Evolutionary conservation across 768 basidiomycete genomes (phyloP).

Genomic region (Calvatia gigantea): DNA sequence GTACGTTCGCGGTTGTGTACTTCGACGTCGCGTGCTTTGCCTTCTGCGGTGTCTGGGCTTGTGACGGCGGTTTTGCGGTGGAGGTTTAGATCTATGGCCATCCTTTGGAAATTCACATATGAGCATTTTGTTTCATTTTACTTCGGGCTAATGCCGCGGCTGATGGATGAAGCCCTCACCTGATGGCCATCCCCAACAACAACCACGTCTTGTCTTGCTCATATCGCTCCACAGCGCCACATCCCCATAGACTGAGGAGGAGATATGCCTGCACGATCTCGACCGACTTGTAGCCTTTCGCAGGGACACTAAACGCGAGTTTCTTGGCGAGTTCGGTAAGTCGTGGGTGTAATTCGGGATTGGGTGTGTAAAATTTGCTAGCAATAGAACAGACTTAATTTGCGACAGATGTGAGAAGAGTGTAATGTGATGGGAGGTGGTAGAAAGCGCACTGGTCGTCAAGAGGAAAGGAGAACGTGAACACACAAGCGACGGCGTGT

Average conservation of each 20-base stretch:
- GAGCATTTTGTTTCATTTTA: neutral
- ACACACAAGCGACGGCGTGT: constrained; percentile 91
- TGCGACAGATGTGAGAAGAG: constrained; percentile 2
- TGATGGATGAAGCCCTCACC: too few relatives aligned
- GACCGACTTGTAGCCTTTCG: constrained; percentile 86
- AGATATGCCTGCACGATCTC: constrained; percentile 96
- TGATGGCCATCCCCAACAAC: constrained; percentile 80
- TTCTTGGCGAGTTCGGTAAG: constrained; percentile 82
- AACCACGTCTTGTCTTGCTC: constrained; percentile 97
- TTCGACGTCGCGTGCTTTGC: constrained; percentile 73
- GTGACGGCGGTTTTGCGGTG: constrained; percentile 76
- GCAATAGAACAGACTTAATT: constrained; percentile 90
- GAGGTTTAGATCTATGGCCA: constrained; percentile 94
- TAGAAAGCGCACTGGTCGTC: constrained; percentile 70
- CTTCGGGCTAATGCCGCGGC: too few relatives aligned
- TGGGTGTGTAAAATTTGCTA: constrained; percentile 80
- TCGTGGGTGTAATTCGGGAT: constrained; percentile 77
- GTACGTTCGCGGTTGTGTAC: constrained; percentile 93
- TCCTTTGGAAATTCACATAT: constrained; percentile 40
- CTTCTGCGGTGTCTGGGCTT: constrained; percentile 73
- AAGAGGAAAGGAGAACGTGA: constrained; percentile 93
- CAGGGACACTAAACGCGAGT: constrained; percentile 84
- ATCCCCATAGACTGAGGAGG: constrained; percentile 84
- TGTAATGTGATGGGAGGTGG: neutral
- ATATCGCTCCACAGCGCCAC: constrained; percentile 93